A percentile compares a stretch with the other conserved stretches of the same genome.
phyloP scores from a whole-genome alignment of 305 asterid genomes.

The Solanum chacoense region DNA sequence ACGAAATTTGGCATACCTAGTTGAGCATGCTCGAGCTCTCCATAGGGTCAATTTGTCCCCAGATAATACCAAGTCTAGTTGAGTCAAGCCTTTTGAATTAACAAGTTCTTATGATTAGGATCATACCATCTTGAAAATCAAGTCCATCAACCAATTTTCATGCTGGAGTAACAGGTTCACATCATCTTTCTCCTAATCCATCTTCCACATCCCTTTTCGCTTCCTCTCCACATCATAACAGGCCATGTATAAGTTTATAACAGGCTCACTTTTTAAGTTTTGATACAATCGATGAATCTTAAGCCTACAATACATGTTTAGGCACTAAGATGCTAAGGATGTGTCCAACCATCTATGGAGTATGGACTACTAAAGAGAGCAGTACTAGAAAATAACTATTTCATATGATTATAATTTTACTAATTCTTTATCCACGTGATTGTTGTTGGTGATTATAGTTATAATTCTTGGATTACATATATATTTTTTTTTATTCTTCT shows the following conservation, averaged over 20 bases:
- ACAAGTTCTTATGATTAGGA: not conserved
- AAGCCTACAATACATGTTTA: not conserved
- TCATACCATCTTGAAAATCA: not conserved
- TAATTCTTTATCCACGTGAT: not conserved
- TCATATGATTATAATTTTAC: not conserved
- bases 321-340: not conserved
- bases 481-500: not conserved
- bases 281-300: not conserved
- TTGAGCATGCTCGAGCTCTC: not conserved
- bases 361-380: not conserved
- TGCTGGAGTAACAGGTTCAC: not conserved
- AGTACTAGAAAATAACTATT: not conserved
- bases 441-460: not conserved
- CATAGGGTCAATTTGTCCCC: not conserved
- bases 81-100: not conserved
- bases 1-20: not conserved
- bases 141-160: not conserved
- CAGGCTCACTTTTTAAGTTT: not conserved
- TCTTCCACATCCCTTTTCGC: not conserved
- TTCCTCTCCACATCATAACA: not conserved
- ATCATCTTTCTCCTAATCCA: not conserved
- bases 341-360: not conserved
- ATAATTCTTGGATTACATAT: not conserved
- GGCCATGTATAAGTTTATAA: not conserved
- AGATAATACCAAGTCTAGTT: not conserved